Conservation (phyloP, 78 protist species). For the Monosiga brevicollis region DNA sequence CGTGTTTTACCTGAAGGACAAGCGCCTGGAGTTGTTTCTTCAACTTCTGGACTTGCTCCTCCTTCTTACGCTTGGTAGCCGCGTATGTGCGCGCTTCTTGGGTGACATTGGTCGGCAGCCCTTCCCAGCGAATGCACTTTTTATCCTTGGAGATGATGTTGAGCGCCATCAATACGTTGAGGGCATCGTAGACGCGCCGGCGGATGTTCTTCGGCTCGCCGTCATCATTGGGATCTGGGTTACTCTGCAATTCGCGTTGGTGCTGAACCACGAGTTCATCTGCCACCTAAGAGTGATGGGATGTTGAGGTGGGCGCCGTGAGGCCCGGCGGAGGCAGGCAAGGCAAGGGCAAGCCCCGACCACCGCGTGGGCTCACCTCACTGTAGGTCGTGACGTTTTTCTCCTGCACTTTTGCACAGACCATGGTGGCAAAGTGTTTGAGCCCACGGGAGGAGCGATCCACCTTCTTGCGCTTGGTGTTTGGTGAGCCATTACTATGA, state of each 20-base stretch:
- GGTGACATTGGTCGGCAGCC: conserved; percentile 45
- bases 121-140: conserved; percentile 67
- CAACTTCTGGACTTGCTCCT: neutral
- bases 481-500: no score
- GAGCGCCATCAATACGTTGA: conserved; percentile 84
- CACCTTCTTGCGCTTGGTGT: no score
- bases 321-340: no score
- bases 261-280: conserved; percentile 22
- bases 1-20: neutral
- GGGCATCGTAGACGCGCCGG: conserved; percentile 82
- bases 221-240: conserved; percentile 14
- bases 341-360: no score
- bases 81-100: conserved; percentile 12
- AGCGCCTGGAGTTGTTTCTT: neutral
- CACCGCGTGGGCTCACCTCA: conserved; percentile 45
- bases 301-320: no score
- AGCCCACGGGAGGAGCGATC: no score
- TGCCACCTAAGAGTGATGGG: conserved; percentile 9
- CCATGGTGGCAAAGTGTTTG: conserved; percentile 35
- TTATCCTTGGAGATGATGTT: conserved; percentile 71
- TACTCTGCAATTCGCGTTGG: neutral
- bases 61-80: neutral
- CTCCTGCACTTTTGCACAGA: conserved; percentile 50
- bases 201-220: conserved; percentile 68
- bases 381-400: conserved; percentile 46